A percentile compares a stretch with the other conserved stretches of the same genome.
Conservation (phyloP, 768 basidiomycete genomes). For the Phlegmacium glaucopus region DNA sequence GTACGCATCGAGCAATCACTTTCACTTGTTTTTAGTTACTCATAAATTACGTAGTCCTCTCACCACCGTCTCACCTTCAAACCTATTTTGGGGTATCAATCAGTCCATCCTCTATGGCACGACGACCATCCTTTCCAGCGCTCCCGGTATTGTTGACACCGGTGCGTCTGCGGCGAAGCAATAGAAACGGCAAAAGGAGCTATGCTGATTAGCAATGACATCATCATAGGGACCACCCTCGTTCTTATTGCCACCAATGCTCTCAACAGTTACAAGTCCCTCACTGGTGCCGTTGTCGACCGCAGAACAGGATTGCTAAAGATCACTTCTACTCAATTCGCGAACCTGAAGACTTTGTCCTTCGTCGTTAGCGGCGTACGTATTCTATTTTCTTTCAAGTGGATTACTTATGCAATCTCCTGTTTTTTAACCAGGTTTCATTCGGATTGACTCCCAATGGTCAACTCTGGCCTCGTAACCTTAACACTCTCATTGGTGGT, state of each 20-base stretch:
- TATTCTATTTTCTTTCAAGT: neutral
- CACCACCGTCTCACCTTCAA: constrained; percentile 44
- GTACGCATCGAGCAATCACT: constrained; percentile 26
- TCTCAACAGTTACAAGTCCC: constrained; percentile 37
- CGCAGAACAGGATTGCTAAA: constrained; percentile 44
- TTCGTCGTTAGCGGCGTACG: constrained; percentile 52
- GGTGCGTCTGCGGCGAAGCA: constrained; percentile 21
- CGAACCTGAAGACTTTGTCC: constrained; percentile 49
- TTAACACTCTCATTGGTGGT: constrained; percentile 59
- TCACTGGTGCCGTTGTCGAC: constrained; percentile 44
- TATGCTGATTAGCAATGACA: neutral
- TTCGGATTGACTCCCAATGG: constrained; percentile 60
- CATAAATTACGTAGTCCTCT: constrained; percentile 34
- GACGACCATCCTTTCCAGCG: constrained; percentile 39
- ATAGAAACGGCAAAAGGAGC: too few relatives aligned
- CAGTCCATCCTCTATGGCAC: constrained; percentile 52
- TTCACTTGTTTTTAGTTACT: constrained; percentile 28
- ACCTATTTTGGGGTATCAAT: constrained; percentile 58
- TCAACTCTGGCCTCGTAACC: constrained; percentile 64
- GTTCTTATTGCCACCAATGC: constrained; percentile 46
- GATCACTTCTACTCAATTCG: constrained; percentile 49
- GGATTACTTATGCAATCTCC: neutral
- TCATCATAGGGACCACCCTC: constrained; percentile 41
- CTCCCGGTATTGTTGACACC: constrained; percentile 61
- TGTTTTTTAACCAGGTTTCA: constrained; percentile 29